Percentiles rank a stretch among this genome's conserved stretches.
These are phyloP conservation scores for Echinochloa phyllopogon DNA, from an alignment of 176 grass and related monocot species.

Conservation along the genomic window DNA sequence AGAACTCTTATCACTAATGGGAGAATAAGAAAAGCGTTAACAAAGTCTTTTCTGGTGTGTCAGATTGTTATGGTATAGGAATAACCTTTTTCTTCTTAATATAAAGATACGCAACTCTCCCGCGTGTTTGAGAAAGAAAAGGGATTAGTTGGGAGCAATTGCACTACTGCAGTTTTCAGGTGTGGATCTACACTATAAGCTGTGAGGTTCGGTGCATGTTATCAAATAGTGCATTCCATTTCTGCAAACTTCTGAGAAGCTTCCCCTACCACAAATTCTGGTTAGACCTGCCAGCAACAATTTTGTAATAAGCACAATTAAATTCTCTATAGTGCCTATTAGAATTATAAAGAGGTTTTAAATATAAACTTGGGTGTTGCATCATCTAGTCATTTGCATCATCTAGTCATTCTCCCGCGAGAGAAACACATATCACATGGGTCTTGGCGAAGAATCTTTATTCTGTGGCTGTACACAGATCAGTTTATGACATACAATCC, in stretches of 20 bases:
- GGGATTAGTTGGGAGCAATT: background rate
- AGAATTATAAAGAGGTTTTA: background rate
- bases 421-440: background rate
- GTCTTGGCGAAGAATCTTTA: background rate
- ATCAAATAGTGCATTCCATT: background rate
- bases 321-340: background rate
- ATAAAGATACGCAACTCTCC: no score
- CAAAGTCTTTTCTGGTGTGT: background rate
- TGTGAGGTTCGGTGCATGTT: background rate
- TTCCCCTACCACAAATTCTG: background rate
- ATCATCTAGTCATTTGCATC: slow-evolving; percentile 1
- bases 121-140: no score
- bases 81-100: no score
- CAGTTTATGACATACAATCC: background rate
- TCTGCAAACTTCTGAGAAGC: background rate
- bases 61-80: background rate
- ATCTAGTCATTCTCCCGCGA: background rate
- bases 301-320: background rate
- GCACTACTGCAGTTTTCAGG: background rate
- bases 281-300: background rate
- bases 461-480: background rate
- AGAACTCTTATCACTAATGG: background rate
- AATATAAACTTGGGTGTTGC: background rate
- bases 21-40: background rate
- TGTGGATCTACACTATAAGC: background rate